Base-by-base conservation (phyloP, 305 asterid species). In the Withania somnifera region DNA sequence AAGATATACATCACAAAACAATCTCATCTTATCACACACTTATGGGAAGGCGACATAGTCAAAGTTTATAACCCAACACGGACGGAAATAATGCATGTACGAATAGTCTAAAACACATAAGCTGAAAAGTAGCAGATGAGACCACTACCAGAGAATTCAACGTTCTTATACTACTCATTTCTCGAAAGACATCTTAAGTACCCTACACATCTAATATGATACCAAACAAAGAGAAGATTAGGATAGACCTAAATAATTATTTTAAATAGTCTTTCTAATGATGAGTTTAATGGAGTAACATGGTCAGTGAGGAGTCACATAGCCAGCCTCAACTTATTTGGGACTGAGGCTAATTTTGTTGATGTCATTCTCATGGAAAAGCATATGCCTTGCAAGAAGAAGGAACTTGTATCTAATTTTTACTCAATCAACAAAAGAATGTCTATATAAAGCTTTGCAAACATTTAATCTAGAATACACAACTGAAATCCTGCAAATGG, bases 1-100 rank as follows among this genome's bases (percentile, higher is more conserved):
- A 50, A 75, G 61, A 50, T 51, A 53, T 75, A 50, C 9, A 75
- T 28, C 61, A 75, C 80, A 26, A 75, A 10, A 68, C 42, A 17
- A 17, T 51, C 30, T 75, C 87, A 66, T 78, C 40, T 77, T 84
- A 77, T 60, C 77, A 63, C 80, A 45, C 78, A 8, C 80, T 50
- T 50, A 5, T 47, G 8, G 50, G 80, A 75, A 24, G 56, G 56
- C 42, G 40, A n/a, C 61, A 26, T 50, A 45, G 42, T 73, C 79
- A 73, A 47, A 15, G 63, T 50, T 73, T n/a, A 50, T 28, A 50
- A 75, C 80, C 50, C 80, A 75, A 50, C 40, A 75, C 11, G 63
- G 26, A 47, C 7, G 42, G 36, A 73, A 1, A n/a, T 75, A 75
- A 28, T 75, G 50, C 61, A 75, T 50, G 45, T 28, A 7, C 24